Base-by-base conservation (phyloP, 495 filamentous ascomycete species). In the Daldinia caldariorum region DNA sequence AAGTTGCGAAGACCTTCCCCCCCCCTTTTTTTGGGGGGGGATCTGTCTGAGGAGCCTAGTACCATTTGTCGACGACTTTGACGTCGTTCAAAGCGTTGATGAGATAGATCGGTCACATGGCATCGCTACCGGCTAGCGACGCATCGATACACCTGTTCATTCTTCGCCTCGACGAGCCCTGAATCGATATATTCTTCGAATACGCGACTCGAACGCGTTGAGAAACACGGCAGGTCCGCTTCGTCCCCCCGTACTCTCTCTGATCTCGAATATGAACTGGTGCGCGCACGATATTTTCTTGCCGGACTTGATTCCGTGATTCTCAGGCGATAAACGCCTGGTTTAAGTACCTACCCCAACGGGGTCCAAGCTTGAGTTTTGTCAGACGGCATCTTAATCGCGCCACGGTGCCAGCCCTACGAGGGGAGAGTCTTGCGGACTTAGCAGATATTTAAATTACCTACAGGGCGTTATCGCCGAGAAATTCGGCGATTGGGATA, bases 11-110 rank as follows among this genome's bases (percentile, higher is more conserved):
- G 12, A 72, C 66, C 0, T 86, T 79, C 3, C 79, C 66, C 0
- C 85, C 79, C 3, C 79, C 81, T 7, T 83, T 81, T 72, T 84
- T 77, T 59, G n/a, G n/a, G n/a, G n/a, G n/a, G n/a, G n/a, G 54
- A 74, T 5, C 51, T 77, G n/a, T 74, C 72, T 34, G 74, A 79
- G 29, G 72, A 80, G 34, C 29, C 55, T n/a, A 66, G 61, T 29
- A 38, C 34, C 37, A 53, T 71, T 71, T n/a, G 49, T 56, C 0
- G 73, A 67, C n/a, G 49, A 67, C 31, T 76, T 69, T 18, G 58
- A 37, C 3, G 57, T 18, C 7, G 50, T 76, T 32, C 67, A 70
- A 63, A 74, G 70, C 45, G 61, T 75, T 41, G 65, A 70, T n/a
- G 55, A 78, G 49, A 61, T 75, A n/a, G 69, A 74, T 32, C 8